Evolutionary conservation across 2,329 filamentous ascomycete species (phyloP), one percentile per base, ranked within the genome.

Genomic region (Domatiomyces globalis): DNA sequence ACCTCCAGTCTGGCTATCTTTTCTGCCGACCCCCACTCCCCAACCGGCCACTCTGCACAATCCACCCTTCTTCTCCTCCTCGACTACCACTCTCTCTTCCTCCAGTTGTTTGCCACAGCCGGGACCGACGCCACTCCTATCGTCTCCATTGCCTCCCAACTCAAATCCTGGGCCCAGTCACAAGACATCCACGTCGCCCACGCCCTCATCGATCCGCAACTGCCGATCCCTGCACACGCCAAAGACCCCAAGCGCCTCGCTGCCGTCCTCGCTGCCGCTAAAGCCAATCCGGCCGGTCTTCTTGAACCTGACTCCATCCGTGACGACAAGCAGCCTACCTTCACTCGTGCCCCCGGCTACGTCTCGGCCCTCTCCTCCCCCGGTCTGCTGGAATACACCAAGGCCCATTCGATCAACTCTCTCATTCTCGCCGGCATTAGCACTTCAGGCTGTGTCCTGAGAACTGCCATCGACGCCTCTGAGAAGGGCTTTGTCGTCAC

Each of bases 11-110:
- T 25, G 22, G 22, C 22, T 6, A 25, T 25, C 22, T 25, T 25
- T 25, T 25, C 22, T 25, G 22, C 25, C 17, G 51, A 51, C 25
- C 39, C 61, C 56, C 15, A 55, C 54, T 48, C 54, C 55, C 56
- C 54, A 25, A 48, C 54, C 8, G 54, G 49, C n/a, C 61, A 64
- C 48, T 49, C 51, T 8, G 56, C 62, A 8, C 57, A 57, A 15
- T 53, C 65, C 46, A 65, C 63, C 1, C 61, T 61, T 7, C 48
- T 66, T 2, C 55, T 65, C n/a, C 59, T 66, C 8, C 58, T 65
- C 5, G 63, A 66, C 56, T 66, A 64, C 47, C 63, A 66, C 22
- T 25, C 22, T 25, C 22, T 25, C 22, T 25, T 25, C 22, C 22
- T 25, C 22, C 22, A 25, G 53, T 52, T 61, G 22, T 52, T 63